phyloP scores from a whole-genome alignment of 306 rosid genomes.

The Cicer arietinum region DNA sequence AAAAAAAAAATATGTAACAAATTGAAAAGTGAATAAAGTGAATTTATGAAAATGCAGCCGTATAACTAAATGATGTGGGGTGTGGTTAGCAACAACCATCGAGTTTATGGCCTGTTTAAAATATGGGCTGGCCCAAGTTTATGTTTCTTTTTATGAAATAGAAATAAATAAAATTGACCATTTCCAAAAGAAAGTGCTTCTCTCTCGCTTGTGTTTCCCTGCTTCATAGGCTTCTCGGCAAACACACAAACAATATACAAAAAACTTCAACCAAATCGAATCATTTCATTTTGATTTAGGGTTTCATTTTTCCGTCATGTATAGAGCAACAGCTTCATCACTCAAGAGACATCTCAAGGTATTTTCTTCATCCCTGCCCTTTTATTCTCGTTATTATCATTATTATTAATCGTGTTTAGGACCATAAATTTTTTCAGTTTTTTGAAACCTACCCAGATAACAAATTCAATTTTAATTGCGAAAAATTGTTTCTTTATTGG shows the following conservation, averaged over 20 bases:
- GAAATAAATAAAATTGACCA: slow-evolving; percentile 32
- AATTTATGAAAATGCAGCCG: no score
- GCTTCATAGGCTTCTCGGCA: slow-evolving; percentile 35
- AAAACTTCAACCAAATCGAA: background rate
- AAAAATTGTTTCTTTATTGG: slow-evolving; percentile 10
- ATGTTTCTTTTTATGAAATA: background rate
- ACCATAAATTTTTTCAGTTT: background rate
- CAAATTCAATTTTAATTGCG: slow-evolving; percentile 6
- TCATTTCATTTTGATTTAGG: slow-evolving; percentile 35
- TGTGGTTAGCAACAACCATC: no score
- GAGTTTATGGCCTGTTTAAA: no score
- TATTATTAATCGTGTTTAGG: background rate
- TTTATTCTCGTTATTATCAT: background rate
- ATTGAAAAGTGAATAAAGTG: no score
- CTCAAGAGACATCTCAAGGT: slow-evolving; percentile 75
- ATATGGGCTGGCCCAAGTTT: background rate
- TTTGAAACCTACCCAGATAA: slow-evolving; percentile 15
- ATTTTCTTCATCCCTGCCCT: background rate
- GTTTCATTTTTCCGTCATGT: slow-evolving; percentile 58
- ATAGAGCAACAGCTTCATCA: slow-evolving; percentile 72
- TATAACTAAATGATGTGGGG: background rate
- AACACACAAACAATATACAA: background rate
- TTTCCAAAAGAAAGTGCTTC: slow-evolving; percentile 28
- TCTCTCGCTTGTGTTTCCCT: slow-evolving; percentile 35
- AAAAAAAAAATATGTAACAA: no score